Conservation (phyloP, 768 basidiomycete genomes). For the Flagelloscypha sp. region DNA sequence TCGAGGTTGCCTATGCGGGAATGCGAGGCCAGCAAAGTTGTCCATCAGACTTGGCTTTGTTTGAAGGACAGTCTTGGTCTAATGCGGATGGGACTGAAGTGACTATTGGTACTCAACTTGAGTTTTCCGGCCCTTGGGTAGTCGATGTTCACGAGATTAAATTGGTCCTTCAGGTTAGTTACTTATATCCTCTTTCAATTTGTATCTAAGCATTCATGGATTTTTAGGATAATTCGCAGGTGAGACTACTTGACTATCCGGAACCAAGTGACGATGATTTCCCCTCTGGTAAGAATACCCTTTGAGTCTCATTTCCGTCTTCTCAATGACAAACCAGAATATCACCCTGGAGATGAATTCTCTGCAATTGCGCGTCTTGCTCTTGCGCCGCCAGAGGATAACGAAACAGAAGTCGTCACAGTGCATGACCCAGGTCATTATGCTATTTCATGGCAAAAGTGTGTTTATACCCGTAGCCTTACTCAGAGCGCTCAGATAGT, state of each 20-base stretch:
- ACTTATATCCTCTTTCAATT: background rate
- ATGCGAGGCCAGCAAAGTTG: conserved; percentile 32
- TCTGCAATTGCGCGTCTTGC: conserved; percentile 46
- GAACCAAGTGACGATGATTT: conserved; percentile 37
- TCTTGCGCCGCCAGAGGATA: conserved; percentile 34
- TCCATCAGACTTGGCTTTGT: conserved; percentile 45
- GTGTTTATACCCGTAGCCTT: conserved; percentile 8
- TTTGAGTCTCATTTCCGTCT: background rate
- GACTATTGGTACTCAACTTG: conserved; percentile 41
- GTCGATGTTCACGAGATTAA: conserved; percentile 43
- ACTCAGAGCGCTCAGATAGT: conserved; percentile 1
- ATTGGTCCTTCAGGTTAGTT: conserved; percentile 40
- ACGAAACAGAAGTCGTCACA: conserved; percentile 19
- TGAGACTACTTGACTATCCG: conserved; percentile 45
- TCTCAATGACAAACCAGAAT: conserved; percentile 32
- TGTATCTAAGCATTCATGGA: conserved; percentile 4
- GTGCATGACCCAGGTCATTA: conserved; percentile 52
- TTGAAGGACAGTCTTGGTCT: conserved; percentile 47
- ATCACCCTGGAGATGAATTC: conserved; percentile 57
- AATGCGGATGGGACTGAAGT: conserved; percentile 47
- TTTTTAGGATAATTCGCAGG: conserved; percentile 33
- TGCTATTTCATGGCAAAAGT: conserved; percentile 61
- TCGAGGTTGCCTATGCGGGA: conserved; percentile 47
- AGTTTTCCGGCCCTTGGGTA: conserved; percentile 47
- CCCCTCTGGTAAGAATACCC: conserved; percentile 31